These are phyloP conservation scores for Crucihimalaya himalaica DNA, from an alignment of 345 rosid species.

Conservation along the genomic window DNA sequence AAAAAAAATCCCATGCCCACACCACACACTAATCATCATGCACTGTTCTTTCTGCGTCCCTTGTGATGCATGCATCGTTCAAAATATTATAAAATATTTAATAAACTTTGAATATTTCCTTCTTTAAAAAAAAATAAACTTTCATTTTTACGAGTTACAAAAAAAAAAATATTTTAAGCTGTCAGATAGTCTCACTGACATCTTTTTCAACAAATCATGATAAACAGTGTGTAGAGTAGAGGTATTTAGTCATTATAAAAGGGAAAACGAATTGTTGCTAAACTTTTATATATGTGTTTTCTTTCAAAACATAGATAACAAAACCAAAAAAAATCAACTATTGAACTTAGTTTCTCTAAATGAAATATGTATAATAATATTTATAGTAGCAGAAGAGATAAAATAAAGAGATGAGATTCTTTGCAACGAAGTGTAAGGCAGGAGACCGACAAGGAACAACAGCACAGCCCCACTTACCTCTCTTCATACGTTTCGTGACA, in stretches of 20 bases:
- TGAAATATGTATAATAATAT: too few species aligned
- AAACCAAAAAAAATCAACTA: background rate
- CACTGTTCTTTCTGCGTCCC: background rate
- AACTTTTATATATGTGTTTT: too few species aligned
- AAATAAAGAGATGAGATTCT: slow-evolving; percentile 13
- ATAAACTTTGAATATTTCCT: too few species aligned
- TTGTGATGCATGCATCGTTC: background rate
- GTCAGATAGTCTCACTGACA: background rate
- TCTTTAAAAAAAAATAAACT: too few species aligned
- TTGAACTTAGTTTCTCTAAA: background rate
- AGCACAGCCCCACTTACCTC: slow-evolving; percentile 37
- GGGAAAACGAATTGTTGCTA: too few species aligned
- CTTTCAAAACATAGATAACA: too few species aligned
- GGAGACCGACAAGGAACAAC: slow-evolving; percentile 36
- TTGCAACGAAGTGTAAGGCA: slow-evolving; percentile 27
- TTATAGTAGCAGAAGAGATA: background rate
- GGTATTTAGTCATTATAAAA: too few species aligned
- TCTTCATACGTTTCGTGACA: slow-evolving; percentile 38
- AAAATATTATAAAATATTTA: too few species aligned
- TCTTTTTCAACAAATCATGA: background rate
- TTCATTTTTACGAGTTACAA: background rate
- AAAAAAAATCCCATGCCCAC: background rate
- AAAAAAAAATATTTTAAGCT: too few species aligned
- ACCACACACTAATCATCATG: background rate
- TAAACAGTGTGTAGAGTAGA: too few species aligned